These are phyloP conservation scores for Fusarium pseudoanthophilum DNA, from an alignment of 2,329 filamentous ascomycete genomes.

Conservation along the genomic window DNA sequence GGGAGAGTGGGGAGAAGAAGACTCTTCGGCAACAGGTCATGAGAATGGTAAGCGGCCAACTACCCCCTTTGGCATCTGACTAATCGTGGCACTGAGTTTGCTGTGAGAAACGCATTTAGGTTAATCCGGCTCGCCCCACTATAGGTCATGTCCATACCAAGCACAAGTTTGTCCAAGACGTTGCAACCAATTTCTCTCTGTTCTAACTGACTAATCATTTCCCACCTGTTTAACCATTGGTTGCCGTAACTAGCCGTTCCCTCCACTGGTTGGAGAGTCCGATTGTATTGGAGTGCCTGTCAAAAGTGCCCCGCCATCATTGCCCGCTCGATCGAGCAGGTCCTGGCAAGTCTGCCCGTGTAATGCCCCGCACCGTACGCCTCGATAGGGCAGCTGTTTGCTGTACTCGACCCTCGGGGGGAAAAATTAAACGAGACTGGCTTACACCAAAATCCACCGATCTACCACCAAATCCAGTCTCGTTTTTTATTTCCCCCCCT, in stretches of 20 bases:
- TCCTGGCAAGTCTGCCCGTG: conserved; percentile 40
- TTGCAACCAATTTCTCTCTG: conserved; percentile 10
- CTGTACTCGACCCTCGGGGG: no score
- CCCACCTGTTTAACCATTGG: conserved; percentile 38
- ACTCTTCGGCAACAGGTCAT: conserved; percentile 27
- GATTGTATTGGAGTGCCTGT: not conserved
- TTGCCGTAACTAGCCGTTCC: conserved; percentile 47
- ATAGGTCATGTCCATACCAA: not conserved
- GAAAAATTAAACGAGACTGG: no score
- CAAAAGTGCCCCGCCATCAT: conserved; percentile 44
- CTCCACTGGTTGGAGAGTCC: conserved; percentile 7
- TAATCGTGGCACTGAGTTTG: conserved; percentile 16
- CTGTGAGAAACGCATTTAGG: not conserved
- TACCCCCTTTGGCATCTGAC: conserved; percentile 17
- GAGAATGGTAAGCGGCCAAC: conserved; percentile 15
- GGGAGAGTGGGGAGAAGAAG: conserved; percentile 37
- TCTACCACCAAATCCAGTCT: no score
- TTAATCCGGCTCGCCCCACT: conserved; percentile 27
- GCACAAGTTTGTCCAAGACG: not conserved
- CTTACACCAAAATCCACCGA: no score
- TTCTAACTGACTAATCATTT: conserved; percentile 40
- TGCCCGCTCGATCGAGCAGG: conserved; percentile 42
- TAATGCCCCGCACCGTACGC: conserved; percentile 60
- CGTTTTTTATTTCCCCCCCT: no score
- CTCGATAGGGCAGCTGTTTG: conserved; percentile 47